Base-by-base conservation (phyloP, 441 rosid genomes). In the Adansonia grandidieri region DNA sequence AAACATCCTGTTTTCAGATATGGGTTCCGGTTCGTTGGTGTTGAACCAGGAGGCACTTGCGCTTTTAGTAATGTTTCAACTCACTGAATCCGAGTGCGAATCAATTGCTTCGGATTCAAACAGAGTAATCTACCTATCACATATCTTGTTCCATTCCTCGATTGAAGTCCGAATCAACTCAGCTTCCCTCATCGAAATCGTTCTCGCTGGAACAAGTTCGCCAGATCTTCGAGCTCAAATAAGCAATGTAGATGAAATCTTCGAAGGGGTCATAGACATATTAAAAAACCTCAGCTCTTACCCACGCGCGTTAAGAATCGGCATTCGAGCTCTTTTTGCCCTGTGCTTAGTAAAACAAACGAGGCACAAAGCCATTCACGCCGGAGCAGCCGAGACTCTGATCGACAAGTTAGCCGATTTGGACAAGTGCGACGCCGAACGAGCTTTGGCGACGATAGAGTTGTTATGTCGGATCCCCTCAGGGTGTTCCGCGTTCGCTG, bases 371-470 rank as follows among this genome's bases (percentile, higher is more conserved):
- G 99, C 99, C 2, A 84, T 93, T 0, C 44, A 83, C 0, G 91
- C 97, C 56, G 99, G 99, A 0, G 97, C 96, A 0, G 88, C 89
- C 47, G 97, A 86, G 82, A 82, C 87, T 2, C 77, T 93, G 48
- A 79, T 90, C 17, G 94, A 96, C 80, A 77, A 91, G 9, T 81
- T 93, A 57, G 81, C 94, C 17, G 97, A 89, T 47, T 85, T 89
- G 76, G 99, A 90, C 42, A 90, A 90, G 69, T 86, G 95, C 81
- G 96, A 90, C 58, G 90, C 94, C 15, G 99, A 96, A 82, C 64
- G 97, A 65, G 99, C 92, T 1, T 58, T 96, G 51, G 98, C 98
- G 1, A 89, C 98, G 58, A 86, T 88, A 61, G 99, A 96, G 87
- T 81, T 96, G 0, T 85, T 96, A 0, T 91, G 97, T 79, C 82